Base-by-base conservation (phyloP, 805 yeast genomes). In the Torulaspora gathmanii region DNA sequence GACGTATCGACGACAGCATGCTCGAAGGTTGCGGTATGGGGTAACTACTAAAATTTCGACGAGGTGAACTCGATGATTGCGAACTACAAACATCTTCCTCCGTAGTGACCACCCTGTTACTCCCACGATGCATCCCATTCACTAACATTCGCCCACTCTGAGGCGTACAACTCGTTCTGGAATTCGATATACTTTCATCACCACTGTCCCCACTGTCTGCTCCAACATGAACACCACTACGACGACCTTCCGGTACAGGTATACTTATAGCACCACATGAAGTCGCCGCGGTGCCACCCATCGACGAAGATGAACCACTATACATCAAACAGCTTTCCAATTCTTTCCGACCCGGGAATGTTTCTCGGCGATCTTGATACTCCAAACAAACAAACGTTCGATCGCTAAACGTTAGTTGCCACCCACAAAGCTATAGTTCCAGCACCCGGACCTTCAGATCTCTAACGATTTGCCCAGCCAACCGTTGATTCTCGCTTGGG, bases 61-160 rank as follows among this genome's bases (percentile, higher is more conserved):
- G 39, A 10, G 45, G 48, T n/a, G 53, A 49, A 22, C 46, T 42
- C 16, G 57, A 53, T 13, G 57, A 53, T 26, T 47, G 55, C 16
- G 57, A 53, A 39, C 57, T 53, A 30, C 54, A 49, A 34, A 53
- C 49, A 15, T 50, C 45, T 29, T 53, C 55, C 40, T 53, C 57
- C 12, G 52, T 49, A 5, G 52, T 49, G 2, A 45, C 37, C 9
- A 48, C 46, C 28, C 42, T 43, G 29, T 17, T 36, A 11, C 26
- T 12, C 5, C 31, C 29, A 5, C 33, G 19, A 28, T 34, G 44
- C 20, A 16, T 13, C 28, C 25, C 25, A 10, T 10, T 22, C 25
- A 22, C 8, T 10, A 38, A 25, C 9, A 26, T 25, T 25, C 34
- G 28, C 12, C 41, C 31, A 19, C 41, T 20, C 23, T 38, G 34